These are phyloP conservation scores for Kwoniella shivajii DNA, from an alignment of 1,284 basidiomycete species.

Conservation along the genomic window DNA sequence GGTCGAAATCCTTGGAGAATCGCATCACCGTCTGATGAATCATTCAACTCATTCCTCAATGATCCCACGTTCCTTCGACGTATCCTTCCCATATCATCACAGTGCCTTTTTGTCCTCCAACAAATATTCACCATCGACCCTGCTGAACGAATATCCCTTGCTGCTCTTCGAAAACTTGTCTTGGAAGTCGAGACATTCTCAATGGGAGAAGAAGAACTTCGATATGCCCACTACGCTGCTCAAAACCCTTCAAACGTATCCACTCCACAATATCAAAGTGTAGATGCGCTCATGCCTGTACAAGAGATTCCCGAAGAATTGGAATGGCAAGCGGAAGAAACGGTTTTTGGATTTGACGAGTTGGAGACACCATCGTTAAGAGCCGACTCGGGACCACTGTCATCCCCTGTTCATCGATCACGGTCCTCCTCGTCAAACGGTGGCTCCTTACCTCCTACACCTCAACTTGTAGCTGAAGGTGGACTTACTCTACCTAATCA, in stretches of 20 bases:
- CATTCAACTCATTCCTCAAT: constrained; percentile 68
- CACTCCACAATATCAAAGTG: constrained; percentile 11
- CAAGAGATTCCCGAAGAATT: constrained; percentile 25
- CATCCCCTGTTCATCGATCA: constrained; percentile 31
- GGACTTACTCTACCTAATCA: constrained; percentile 9
- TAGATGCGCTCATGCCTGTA: constrained; percentile 15
- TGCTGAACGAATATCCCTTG: constrained; percentile 62
- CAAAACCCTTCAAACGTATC: constrained; percentile 9
- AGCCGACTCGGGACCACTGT: constrained; percentile 43
- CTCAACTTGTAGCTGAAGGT: constrained; percentile 18
- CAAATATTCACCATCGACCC: constrained; percentile 64
- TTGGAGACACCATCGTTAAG: constrained; percentile 44
- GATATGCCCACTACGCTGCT: constrained; percentile 49
- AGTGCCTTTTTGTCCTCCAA: constrained; percentile 60
- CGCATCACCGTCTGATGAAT: constrained; percentile 70
- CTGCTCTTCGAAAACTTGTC: constrained; percentile 66
- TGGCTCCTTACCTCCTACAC: constrained; percentile 45
- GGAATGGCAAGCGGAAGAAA: constrained; percentile 23
- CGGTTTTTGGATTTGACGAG: constrained; percentile 41
- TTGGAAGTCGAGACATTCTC: constrained; percentile 67
- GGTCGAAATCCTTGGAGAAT: constrained; percentile 85
- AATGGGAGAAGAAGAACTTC: constrained; percentile 62
- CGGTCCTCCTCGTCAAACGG: constrained; percentile 38
- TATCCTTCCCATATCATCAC: constrained; percentile 65
- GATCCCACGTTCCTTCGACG: constrained; percentile 69